These are phyloP conservation scores for Mitragyna speciosa DNA, from an alignment of 257 asterid species.

Conservation along the genomic window DNA sequence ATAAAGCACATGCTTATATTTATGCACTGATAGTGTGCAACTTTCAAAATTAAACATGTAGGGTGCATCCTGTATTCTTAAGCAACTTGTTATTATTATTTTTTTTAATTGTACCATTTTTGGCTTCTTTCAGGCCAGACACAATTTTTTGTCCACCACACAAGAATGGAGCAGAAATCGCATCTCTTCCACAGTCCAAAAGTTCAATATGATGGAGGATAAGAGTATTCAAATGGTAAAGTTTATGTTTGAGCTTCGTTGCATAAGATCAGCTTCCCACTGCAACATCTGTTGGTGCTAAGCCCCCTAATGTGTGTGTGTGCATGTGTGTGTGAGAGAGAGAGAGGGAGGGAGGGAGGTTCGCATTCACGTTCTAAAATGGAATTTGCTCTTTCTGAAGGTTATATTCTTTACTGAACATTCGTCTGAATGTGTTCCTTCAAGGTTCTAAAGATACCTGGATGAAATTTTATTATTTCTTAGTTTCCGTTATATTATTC, in stretches of 20 bases:
- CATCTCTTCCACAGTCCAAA: constrained; percentile 44
- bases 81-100: background rate
- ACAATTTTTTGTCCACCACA: constrained; percentile 14
- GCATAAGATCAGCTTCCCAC: background rate
- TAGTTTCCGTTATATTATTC: background rate
- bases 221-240: constrained; percentile 61
- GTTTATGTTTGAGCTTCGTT: background rate
- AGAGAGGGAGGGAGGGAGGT: no score
- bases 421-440: background rate
- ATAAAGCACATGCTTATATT: no score
- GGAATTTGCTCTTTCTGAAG: background rate
- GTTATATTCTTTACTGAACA: background rate
- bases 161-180: constrained; percentile 39
- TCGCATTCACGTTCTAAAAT: background rate
- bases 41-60: no score
- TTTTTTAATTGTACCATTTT: background rate
- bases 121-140: constrained; percentile 53
- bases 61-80: background rate
- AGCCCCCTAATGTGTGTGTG: no score
- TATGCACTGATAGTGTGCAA: no score
- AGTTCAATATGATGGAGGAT: constrained; percentile 46
- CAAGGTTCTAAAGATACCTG: background rate
- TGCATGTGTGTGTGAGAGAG: no score
- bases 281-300: no score
- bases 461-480: background rate